A percentile compares a stretch with the other conserved stretches of the same genome.
phyloP scores from a whole-genome alignment of 495 filamentous ascomycete genomes.

The Penicillium egyptiacum region DNA sequence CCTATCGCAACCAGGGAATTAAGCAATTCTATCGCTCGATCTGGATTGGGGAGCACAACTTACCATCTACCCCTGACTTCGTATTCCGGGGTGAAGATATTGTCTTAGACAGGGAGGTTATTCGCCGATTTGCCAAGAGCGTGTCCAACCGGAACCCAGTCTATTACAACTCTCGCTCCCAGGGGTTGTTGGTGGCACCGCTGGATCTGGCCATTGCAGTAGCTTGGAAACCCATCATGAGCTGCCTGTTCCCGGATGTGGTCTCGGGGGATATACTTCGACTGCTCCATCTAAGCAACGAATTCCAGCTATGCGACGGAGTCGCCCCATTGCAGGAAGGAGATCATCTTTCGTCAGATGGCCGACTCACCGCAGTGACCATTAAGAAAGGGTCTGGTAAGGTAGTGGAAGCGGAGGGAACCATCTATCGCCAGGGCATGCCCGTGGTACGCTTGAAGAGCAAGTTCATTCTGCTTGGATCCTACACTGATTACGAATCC shows the following conservation, averaged over 20 bases:
- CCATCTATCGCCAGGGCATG: slow-evolving; percentile 24
- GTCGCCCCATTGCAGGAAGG: slow-evolving; percentile 26
- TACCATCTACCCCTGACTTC: background rate
- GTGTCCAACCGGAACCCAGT: slow-evolving; percentile 1
- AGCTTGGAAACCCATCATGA: slow-evolving; percentile 35
- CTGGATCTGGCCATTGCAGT: slow-evolving; percentile 29
- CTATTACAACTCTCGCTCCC: slow-evolving; percentile 7
- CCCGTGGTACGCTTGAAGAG: slow-evolving; percentile 29
- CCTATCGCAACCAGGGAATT: slow-evolving; percentile 79
- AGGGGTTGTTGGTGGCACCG: slow-evolving; percentile 13
- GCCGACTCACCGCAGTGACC: slow-evolving; percentile 22
- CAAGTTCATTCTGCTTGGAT: slow-evolving; percentile 30
- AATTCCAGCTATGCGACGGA: slow-evolving; percentile 24
- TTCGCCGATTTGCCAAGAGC: background rate
- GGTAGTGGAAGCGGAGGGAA: slow-evolving; percentile 26
- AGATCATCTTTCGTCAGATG: slow-evolving; percentile 24
- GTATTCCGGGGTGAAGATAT: background rate
- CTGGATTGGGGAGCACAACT: slow-evolving; percentile 64
- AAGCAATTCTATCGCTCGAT: slow-evolving; percentile 90
- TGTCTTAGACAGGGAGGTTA: background rate
- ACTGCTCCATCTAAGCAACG: slow-evolving; percentile 36
- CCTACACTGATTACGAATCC: slow-evolving; percentile 4
- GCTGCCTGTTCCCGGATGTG: slow-evolving; percentile 21
- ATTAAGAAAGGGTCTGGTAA: slow-evolving; percentile 17
- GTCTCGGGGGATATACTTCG: slow-evolving; percentile 34